These are phyloP conservation scores for Hypoxylon crocopeplum DNA, from an alignment of 495 filamentous ascomycete genomes.

Conservation along the genomic window DNA sequence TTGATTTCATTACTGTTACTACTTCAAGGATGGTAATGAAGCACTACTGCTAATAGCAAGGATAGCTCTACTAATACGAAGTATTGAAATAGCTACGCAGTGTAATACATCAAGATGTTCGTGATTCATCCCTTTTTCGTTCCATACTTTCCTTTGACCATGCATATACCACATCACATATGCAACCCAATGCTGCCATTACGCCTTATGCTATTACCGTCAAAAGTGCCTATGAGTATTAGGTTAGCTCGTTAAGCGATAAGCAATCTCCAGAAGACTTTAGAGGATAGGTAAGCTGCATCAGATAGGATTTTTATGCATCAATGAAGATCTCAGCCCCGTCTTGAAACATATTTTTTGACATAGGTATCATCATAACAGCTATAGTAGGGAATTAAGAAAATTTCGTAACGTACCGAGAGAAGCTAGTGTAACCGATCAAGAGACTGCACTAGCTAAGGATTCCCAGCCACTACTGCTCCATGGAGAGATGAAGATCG, in stretches of 20 bases:
- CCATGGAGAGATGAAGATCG: conserved; percentile 86
- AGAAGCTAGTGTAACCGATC: conserved; percentile 10
- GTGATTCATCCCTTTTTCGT: conserved; percentile 19
- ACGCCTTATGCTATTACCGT: neutral
- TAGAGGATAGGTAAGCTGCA: neutral
- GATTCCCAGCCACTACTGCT: conserved; percentile 65
- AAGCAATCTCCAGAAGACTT: neutral
- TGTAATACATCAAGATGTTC: conserved; percentile 4
- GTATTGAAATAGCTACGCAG: neutral
- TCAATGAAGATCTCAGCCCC: conserved; percentile 44
- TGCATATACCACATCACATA: neutral
- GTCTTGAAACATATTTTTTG: conserved; percentile 47
- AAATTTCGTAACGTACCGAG: conserved; percentile 17
- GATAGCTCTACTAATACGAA: too few relatives aligned
- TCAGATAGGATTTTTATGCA: conserved; percentile 38
- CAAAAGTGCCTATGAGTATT: conserved; percentile 3
- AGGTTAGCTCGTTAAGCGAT: conserved; percentile 1
- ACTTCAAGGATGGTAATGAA: too few relatives aligned
- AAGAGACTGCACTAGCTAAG: conserved; percentile 41
- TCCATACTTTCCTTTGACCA: neutral
- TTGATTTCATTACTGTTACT: too few relatives aligned
- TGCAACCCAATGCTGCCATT: neutral
- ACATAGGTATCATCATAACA: conserved; percentile 40
- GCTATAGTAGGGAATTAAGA: neutral
- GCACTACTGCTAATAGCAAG: too few relatives aligned